A percentile compares a stretch with the other conserved stretches of the same genome.
Evolutionary conservation across 331 rosid genomes (phyloP).

Genomic region (Spiraea crenata): DNA sequence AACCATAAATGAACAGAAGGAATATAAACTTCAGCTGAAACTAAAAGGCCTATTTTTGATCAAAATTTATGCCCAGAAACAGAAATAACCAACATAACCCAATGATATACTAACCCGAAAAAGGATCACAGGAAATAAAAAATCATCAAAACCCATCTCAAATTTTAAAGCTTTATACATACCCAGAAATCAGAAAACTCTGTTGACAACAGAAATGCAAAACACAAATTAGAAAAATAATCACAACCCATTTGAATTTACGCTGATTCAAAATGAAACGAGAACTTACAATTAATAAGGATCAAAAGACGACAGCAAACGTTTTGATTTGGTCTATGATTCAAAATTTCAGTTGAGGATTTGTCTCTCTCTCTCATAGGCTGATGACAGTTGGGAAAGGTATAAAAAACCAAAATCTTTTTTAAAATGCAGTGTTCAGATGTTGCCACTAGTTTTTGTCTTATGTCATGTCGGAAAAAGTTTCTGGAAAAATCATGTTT

Average conservation of each 20-base stretch:
- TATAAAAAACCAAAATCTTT: conserved; percentile 15
- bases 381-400: conserved; percentile 20
- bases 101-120: neutral
- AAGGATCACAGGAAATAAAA: neutral
- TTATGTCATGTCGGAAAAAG: conserved; percentile 22
- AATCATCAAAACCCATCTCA: conserved; percentile 17
- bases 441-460: conserved; percentile 40
- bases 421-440: conserved; percentile 6
- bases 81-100: conserved; percentile 9
- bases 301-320: conserved; percentile 13
- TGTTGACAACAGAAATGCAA: conserved; percentile 5
- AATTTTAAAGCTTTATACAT: conserved; percentile 2
- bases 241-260: neutral
- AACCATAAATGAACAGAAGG: neutral
- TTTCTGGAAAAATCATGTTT: conserved; percentile 19
- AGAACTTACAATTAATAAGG: conserved; percentile 21
- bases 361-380: conserved; percentile 23
- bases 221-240: neutral
- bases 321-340: conserved; percentile 19
- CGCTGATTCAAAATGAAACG: conserved; percentile 4
- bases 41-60: neutral
- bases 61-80: conserved; percentile 3
- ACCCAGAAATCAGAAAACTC: conserved; percentile 2
- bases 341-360: conserved; percentile 25
- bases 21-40: neutral